Evolutionary conservation across 169 alveolate genomes (phyloP).

Genomic region (Nephromyces sp.): DNA sequence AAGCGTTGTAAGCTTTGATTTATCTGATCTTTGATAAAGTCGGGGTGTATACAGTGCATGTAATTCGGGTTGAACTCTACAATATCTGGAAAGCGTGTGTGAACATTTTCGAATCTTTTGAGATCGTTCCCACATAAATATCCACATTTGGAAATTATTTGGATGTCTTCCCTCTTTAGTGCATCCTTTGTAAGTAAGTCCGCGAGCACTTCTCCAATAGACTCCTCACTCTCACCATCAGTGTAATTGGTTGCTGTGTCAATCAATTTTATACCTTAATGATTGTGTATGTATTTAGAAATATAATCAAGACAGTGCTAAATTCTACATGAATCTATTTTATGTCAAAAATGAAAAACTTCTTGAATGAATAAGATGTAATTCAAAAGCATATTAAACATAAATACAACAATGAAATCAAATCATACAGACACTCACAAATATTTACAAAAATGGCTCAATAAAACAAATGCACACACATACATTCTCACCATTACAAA

Average conservation of each 20-base stretch:
- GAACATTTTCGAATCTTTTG: neutral
- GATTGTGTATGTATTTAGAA: no score
- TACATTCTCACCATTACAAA: no score
- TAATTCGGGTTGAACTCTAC: neutral
- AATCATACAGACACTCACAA: no score
- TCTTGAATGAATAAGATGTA: no score
- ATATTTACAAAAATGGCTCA: no score
- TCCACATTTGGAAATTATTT: neutral
- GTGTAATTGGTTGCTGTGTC: neutral
- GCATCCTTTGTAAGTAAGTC: neutral
- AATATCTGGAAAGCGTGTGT: neutral
- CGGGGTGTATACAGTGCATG: constrained; percentile 9
- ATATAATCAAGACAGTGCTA: no score
- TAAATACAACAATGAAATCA: no score
- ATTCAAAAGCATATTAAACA: no score
- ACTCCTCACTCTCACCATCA: constrained; percentile 14
- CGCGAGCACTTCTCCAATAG: neutral
- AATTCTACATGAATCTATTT: no score
- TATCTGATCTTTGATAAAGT: constrained; percentile 1
- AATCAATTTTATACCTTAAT: neutral
- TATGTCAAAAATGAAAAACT: no score
- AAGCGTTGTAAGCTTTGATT: neutral
- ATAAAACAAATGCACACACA: no score
- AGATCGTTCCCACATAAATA: neutral
- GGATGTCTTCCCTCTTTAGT: neutral